Conservation (phyloP, 2,329 filamentous ascomycete species). For the Knoxdaviesia capensis region DNA sequence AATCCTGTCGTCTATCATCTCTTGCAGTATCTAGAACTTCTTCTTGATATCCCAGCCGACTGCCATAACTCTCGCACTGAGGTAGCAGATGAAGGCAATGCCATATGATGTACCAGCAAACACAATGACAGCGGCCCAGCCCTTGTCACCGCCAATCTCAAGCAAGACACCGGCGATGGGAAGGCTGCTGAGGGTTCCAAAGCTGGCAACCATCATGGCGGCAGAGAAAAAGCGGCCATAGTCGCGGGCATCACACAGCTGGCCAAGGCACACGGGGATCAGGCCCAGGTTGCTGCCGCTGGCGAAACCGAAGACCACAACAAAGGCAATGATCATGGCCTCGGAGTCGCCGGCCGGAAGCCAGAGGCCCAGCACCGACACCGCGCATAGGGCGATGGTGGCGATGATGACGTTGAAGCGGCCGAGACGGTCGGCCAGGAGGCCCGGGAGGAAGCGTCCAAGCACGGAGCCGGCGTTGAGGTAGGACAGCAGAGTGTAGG, state of each 20-base stretch:
- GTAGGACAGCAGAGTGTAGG: constrained; percentile 60
- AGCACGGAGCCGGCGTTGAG: constrained; percentile 63
- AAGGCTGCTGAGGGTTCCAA: constrained; percentile 34
- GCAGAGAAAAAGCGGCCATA: constrained; percentile 63
- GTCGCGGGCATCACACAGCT: constrained; percentile 55
- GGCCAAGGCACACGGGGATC: constrained; percentile 62
- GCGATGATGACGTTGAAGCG: constrained; percentile 65
- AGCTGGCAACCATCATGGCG: constrained; percentile 57
- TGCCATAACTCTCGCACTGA: constrained; percentile 13
- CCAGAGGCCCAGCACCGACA: constrained; percentile 46
- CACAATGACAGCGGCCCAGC: constrained; percentile 17
- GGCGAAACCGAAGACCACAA: constrained; percentile 57
- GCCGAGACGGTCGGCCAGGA: constrained; percentile 55
- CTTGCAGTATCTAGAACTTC: constrained; percentile 3
- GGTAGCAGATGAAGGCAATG: constrained; percentile 14
- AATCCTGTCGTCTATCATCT: no score
- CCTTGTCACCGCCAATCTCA: constrained; percentile 11
- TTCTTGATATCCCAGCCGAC: constrained; percentile 14
- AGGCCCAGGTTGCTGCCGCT: constrained; percentile 62
- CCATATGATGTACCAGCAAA: constrained; percentile 17
- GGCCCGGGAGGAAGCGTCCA: constrained; percentile 57
- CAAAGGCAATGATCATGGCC: constrained; percentile 45
- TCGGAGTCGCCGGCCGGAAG: constrained; percentile 34
- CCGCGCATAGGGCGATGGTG: constrained; percentile 37
- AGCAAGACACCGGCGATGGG: constrained; percentile 9